Evolutionary conservation across 352 stramenopile species (phyloP).

Genomic region (Pythium oligandrum): DNA sequence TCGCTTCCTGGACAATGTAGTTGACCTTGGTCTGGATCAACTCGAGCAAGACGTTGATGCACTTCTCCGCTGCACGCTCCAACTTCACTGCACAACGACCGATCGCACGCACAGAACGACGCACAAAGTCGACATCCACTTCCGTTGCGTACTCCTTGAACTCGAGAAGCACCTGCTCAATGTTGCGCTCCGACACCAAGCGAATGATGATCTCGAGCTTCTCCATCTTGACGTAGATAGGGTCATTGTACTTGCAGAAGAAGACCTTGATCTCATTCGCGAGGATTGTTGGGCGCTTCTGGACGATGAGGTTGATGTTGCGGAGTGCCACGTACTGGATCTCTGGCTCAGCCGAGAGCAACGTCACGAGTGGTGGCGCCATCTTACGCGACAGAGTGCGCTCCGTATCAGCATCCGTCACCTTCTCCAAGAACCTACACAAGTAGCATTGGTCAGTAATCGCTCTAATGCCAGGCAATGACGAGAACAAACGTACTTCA

Average conservation of each 20-base stretch:
- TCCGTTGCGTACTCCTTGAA: constrained; percentile 99
- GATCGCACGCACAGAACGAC: constrained; percentile 96
- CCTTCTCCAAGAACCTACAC: constrained; percentile 89
- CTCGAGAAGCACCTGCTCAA: constrained; percentile 98
- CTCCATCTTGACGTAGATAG: constrained; percentile 96
- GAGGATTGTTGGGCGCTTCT: constrained; percentile 95
- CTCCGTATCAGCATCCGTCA: constrained; percentile 92
- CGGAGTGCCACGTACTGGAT: constrained; percentile 99
- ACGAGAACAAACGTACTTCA: constrained; percentile 43
- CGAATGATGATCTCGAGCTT: constrained; percentile 99
- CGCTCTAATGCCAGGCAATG: no score
- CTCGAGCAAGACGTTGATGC: constrained; percentile 98
- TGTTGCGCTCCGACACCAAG: constrained; percentile 96
- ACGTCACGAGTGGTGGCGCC: constrained; percentile 96
- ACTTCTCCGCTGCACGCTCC: constrained; percentile 96
- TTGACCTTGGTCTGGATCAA: constrained; percentile 99
- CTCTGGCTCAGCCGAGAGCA: constrained; percentile 97
- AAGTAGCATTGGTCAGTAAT: not conserved
- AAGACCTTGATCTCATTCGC: constrained; percentile 95
- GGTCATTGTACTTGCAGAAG: constrained; percentile 99
- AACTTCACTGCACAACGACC: constrained; percentile 98
- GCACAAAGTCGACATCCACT: constrained; percentile 99
- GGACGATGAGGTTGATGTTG: constrained; percentile 99
- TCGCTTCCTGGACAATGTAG: constrained; percentile 99
- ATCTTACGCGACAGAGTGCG: constrained; percentile 93